Percentiles rank a stretch among this genome's conserved stretches.
Conservation (phyloP, 495 filamentous ascomycete species). For the Baudoinia panamericana region DNA sequence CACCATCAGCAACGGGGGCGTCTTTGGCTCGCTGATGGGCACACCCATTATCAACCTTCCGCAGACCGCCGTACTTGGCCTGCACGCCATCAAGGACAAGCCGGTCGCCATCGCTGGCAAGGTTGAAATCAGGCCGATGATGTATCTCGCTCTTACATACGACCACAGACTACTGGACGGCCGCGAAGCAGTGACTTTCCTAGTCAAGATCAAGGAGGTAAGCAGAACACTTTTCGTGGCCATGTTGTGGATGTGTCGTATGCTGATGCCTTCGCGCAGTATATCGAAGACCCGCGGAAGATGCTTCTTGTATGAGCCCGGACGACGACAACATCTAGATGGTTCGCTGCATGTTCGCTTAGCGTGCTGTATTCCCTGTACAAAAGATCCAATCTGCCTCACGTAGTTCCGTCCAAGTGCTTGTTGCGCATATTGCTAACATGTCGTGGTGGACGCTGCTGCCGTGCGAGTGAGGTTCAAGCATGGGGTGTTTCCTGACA, state of each 20-base stretch:
- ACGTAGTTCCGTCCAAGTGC: too few relatives aligned
- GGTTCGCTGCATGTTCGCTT: not conserved
- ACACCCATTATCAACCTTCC: conserved; percentile 99
- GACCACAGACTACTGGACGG: conserved; percentile 93
- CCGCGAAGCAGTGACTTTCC: conserved; percentile 89
- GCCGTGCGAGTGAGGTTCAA: too few relatives aligned
- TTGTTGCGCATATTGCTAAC: too few relatives aligned
- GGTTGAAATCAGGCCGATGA: conserved; percentile 93
- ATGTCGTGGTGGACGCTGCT: too few relatives aligned
- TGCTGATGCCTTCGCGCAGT: conserved; percentile 91
- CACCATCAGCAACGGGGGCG: conserved; percentile 88
- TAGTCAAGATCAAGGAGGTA: conserved; percentile 66
- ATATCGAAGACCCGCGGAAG: conserved; percentile 87
- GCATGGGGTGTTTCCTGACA: too few relatives aligned
- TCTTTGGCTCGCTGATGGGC: conserved; percentile 78
- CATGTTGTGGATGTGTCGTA: conserved; percentile 1
- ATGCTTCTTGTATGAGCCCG: too few relatives aligned
- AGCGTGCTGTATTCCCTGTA: not conserved
- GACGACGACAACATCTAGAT: too few relatives aligned
- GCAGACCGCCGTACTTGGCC: conserved; percentile 85
- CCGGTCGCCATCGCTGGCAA: conserved; percentile 82
- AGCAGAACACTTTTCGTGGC: not conserved
- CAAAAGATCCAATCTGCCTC: conserved; percentile 5
- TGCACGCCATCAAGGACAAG: conserved; percentile 97
- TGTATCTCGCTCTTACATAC: conserved; percentile 96